Base-by-base conservation (phyloP, 805 yeast genomes). In the Zygoascus flipseniorum region DNA sequence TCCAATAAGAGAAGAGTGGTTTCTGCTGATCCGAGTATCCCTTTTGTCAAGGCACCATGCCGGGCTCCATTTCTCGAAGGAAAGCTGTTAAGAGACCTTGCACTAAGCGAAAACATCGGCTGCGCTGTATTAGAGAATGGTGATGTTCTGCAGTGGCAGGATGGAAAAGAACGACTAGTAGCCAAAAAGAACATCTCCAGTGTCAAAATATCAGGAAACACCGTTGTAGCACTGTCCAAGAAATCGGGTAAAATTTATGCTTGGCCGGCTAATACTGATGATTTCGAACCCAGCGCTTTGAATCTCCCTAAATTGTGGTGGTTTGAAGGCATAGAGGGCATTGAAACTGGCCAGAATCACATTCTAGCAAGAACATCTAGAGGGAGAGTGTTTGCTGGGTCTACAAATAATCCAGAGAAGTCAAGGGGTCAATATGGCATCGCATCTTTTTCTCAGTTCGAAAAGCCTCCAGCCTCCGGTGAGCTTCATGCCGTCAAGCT, bases 341-440 rank as follows among this genome's bases (percentile, higher is more conserved):
- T 84, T 46, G 69, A 75, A 41, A 67, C 78, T 2, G 99, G 99
- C 10, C 69, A 69, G 8, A 73, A 76, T 50, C 97, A 93, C 68
- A 61, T 90, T 9, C 75, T 86, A n/a, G 64, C 85, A 3, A 65
- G 86, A 41, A 75, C 88, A 0, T 70, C 74, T 42, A 63, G 73
- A 10, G 89, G 90, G 0, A 73, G 79, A 35, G 82, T 86, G 0
- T 84, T 76, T 58, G 72, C 86, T 1, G 72, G 81, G 10, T 77
- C 86, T 14, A 81, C 95, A 0, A 85, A 85, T 0, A 56, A 68
- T 2, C 63, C 62, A 3, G 44, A 35, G 2, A 48, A 37, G 31
- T 72, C 75, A 26, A 65, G 63, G 59, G 98, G 98, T 3, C 97
- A 93, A 69, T 87, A 78, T 68, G 98, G 97, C 18, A 67, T 88